Percentiles rank a stretch among this genome's conserved stretches.
Evolutionary conservation across 208 protist species (phyloP).

Genomic region (Trypanosoma brucei): DNA sequence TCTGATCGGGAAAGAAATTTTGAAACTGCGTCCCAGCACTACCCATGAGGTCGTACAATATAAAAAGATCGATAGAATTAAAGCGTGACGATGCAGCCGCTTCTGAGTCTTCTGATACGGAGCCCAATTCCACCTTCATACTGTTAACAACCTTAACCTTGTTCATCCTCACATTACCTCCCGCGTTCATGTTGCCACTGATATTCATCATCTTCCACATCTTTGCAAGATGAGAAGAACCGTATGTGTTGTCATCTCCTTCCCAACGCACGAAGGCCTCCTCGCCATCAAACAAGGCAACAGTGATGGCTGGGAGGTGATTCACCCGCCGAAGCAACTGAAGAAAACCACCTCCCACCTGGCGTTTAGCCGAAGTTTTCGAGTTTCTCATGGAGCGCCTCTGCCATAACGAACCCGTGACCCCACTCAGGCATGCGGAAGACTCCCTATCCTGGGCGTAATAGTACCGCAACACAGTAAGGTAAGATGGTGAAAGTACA

Average conservation of each 20-base stretch:
- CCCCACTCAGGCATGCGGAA: slow-evolving; percentile 6
- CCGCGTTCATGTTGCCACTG: neutral
- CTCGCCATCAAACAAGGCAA: slow-evolving; percentile 93
- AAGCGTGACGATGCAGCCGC: slow-evolving; percentile 21
- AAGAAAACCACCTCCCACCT: slow-evolving; percentile 6
- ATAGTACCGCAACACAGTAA: slow-evolving; percentile 37
- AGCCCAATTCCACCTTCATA: no score
- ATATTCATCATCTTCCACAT: slow-evolving; percentile 26
- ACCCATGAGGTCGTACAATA: slow-evolving; percentile 86
- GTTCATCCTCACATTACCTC: no score
- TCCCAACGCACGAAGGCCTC: slow-evolving; percentile 88
- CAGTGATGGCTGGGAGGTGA: slow-evolving; percentile 44
- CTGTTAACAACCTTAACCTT: no score
- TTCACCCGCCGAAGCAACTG: slow-evolving; percentile 37
- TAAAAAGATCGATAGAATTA: slow-evolving; percentile 65
- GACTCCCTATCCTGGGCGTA: slow-evolving; percentile 21
- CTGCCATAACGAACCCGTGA: no score
- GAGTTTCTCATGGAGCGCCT: no score
- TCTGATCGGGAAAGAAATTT: slow-evolving; percentile 66
- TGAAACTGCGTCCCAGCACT: slow-evolving; percentile 34
- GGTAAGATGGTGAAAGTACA: slow-evolving; percentile 38
- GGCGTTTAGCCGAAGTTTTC: neutral
- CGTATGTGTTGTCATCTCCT: slow-evolving; percentile 88
- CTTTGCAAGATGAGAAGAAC: slow-evolving; percentile 78
- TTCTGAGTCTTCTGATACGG: neutral